Evolutionary conservation across 352 stramenopile genomes (phyloP).

Genomic region (Phytophthora nicotianae): DNA sequence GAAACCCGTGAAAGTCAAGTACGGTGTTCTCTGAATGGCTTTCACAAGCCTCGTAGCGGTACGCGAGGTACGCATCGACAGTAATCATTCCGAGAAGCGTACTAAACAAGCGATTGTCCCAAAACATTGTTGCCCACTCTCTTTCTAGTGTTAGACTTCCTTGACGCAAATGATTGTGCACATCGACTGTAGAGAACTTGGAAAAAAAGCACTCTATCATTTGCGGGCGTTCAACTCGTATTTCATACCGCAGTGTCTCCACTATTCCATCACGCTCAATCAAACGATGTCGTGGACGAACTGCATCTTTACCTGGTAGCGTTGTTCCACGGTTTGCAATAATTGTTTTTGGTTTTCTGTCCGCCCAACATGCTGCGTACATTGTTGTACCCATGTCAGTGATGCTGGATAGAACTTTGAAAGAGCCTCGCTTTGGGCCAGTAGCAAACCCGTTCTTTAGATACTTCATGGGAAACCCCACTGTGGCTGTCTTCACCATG

Average conservation of each 20-base stretch:
- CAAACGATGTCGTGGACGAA: neutral
- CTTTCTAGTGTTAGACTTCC: neutral
- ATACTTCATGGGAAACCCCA: neutral
- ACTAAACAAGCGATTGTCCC: neutral
- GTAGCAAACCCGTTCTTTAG: neutral
- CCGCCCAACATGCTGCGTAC: neutral
- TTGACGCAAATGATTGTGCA: neutral
- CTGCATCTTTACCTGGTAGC: neutral
- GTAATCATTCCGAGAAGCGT: neutral
- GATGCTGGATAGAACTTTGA: neutral
- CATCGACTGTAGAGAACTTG: neutral
- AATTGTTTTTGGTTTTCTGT: neutral
- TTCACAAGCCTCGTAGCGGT: neutral
- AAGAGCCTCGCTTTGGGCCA: neutral
- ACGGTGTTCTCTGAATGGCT: no score
- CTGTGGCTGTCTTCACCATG: slow-evolving; percentile 1
- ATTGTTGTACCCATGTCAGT: neutral
- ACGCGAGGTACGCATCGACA: neutral
- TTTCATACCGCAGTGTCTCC: neutral
- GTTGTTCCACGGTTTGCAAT: neutral
- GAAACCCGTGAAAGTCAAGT: no score
- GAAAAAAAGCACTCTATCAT: slow-evolving; percentile 1
- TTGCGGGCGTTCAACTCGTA: neutral
- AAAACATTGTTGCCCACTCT: neutral
- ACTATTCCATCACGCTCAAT: neutral